Base-by-base conservation (phyloP, 2,329 filamentous ascomycete species). In the Aschersonia sp. region DNA sequence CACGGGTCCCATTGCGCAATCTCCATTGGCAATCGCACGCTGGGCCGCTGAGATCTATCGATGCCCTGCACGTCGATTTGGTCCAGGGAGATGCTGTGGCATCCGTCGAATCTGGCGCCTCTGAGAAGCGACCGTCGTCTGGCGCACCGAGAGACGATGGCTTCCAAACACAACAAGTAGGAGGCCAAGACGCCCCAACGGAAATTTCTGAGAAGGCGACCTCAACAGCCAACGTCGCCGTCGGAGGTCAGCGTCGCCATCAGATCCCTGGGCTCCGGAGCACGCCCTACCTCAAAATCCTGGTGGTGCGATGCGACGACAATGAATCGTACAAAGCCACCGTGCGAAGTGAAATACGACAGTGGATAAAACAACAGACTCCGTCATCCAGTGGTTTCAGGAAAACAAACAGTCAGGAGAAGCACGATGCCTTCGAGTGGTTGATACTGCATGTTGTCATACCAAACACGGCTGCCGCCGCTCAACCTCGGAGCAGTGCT, bases 371-470 rank as follows among this genome's bases (percentile, higher is more conserved):
- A 64, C 71, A 77, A 5, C 76, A 94, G 52, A 80, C 82, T 0
- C 75, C 79, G 0, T 69, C 77, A 0, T 71, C 78, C 2, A 70
- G 67, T 50, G 75, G 72, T 47, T 77, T 79, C 47, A 66, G 69
- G 58, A 65, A 69, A 31, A 62, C 68, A 28, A 86, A 73, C 58
- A 82, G 78, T 28, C 83, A 89, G 58, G 91, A 96, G 59, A 92
- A 94, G 52, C 92, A 98, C 59, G 91, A 98, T 68, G 91, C 92
- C 0, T 95, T 85, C 56, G 92, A 98, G 64, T 97, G 89, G 85
- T 71, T 98, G 54, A 86, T 98, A 48, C 61, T 98, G 29, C 92
- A 98, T 62, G 86, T 98, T 30, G 85, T 96, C 9, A 72, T 94
- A 20, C 89, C 91, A 10, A 89, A 94, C 53, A 91, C 87, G 0